Percentiles rank a stretch among this genome's conserved stretches.
These are phyloP conservation scores for Skeletonema grethae DNA, from an alignment of 108 stramenopile genomes.

Conservation along the genomic window DNA sequence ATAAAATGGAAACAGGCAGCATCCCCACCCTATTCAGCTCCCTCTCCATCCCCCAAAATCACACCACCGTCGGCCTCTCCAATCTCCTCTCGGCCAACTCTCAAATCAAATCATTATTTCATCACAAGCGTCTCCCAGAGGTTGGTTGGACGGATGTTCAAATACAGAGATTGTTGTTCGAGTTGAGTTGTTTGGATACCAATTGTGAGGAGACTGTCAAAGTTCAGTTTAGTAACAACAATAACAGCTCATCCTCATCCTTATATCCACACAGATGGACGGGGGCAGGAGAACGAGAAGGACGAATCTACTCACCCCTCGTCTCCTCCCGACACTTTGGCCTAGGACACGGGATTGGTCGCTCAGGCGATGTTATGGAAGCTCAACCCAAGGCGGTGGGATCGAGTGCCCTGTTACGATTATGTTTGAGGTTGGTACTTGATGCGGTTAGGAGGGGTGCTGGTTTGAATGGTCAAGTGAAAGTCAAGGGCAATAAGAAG, in stretches of 20 bases:
- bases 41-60: conserved; percentile 73
- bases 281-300: conserved; percentile 99
- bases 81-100: conserved; percentile 71
- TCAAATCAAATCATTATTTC: conserved; percentile 67
- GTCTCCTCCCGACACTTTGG: conserved; percentile 91
- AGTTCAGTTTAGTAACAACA: not conserved
- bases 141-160: conserved; percentile 85
- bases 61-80: conserved; percentile 76
- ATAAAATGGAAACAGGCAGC: too few species aligned
- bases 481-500: conserved; percentile 12
- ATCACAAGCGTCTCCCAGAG: conserved; percentile 77
- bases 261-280: conserved; percentile 71
- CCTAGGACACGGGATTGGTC: conserved; percentile 96
- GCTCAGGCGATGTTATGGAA: conserved; percentile 96
- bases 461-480: conserved; percentile 60
- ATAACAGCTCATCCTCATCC: not conserved
- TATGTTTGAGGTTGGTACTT: conserved; percentile 75
- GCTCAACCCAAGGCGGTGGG: conserved; percentile 99
- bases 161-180: conserved; percentile 74
- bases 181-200: conserved; percentile 85
- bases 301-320: conserved; percentile 89
- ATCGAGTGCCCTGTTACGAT: conserved; percentile 86
- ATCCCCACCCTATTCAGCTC: conserved; percentile 55
- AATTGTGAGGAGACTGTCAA: conserved; percentile 72
- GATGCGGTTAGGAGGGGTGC: conserved; percentile 91